Percentiles rank a stretch among this genome's conserved stretches.
phyloP scores from a whole-genome alignment of 2,329 filamentous ascomycete species.

The Cladobotryum protrusum region DNA sequence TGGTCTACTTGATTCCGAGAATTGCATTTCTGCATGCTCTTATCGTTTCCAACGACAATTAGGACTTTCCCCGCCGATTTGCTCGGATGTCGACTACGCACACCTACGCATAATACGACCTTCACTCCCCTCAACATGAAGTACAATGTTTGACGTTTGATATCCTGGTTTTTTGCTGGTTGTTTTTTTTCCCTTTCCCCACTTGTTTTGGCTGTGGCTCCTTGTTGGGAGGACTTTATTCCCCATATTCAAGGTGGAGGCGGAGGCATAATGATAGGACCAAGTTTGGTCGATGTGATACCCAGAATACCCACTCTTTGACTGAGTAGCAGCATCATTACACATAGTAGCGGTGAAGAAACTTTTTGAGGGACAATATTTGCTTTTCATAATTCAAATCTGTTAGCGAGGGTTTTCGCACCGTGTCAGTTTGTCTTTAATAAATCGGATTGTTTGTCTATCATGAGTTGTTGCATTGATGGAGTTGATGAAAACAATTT shows the following conservation, averaged over 20 bases:
- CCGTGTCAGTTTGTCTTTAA: too few species aligned
- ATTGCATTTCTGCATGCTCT: slow-evolving; percentile 9
- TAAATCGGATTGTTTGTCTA: too few species aligned
- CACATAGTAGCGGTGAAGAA: not conserved
- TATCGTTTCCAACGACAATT: slow-evolving; percentile 15
- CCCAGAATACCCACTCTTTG: slow-evolving; percentile 14
- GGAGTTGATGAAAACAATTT: too few species aligned
- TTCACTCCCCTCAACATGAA: not conserved
- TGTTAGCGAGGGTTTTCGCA: slow-evolving; percentile 1
- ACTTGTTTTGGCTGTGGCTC: not conserved
- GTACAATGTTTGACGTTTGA: not conserved
- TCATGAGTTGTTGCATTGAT: too few species aligned
- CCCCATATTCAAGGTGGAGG: not conserved
- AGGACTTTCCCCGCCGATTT: not conserved
- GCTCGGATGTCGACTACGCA: not conserved
- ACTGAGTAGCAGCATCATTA: slow-evolving; percentile 6
- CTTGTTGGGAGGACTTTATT: too few species aligned
- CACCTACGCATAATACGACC: too few species aligned
- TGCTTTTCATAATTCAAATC: not conserved
- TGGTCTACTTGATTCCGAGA: slow-evolving; percentile 32
- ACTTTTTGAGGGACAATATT: not conserved
- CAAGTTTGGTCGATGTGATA: slow-evolving; percentile 14
- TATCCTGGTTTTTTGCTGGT: not conserved
- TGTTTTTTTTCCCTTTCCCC: not conserved
- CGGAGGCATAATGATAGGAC: not conserved